Evolutionary conservation across 257 asterid genomes (phyloP).

Genomic region (Penstemon davidsonii): DNA sequence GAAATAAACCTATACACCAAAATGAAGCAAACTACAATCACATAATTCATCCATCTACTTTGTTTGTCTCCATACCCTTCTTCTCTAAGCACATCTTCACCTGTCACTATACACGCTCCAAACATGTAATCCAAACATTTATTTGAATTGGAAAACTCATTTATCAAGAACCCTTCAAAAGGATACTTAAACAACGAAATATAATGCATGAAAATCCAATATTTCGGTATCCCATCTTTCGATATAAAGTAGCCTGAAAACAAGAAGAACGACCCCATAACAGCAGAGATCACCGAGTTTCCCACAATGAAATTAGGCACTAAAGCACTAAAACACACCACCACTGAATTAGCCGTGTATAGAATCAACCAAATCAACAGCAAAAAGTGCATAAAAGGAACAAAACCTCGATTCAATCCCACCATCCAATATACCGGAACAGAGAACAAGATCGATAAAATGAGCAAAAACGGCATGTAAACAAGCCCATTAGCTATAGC

Average conservation of each 20-base stretch:
- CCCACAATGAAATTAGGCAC: slow-evolving; percentile 91
- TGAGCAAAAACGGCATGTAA: slow-evolving; percentile 76
- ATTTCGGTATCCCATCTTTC: slow-evolving; percentile 62
- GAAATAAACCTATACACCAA: slow-evolving; percentile 76
- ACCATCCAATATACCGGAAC: slow-evolving; percentile 81
- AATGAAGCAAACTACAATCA: slow-evolving; percentile 71
- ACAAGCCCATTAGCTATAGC: slow-evolving; percentile 80
- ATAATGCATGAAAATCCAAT: slow-evolving; percentile 89
- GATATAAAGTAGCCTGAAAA: slow-evolving; percentile 93
- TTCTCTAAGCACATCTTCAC: slow-evolving; percentile 71
- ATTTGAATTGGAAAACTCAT: slow-evolving; percentile 65
- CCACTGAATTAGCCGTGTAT: slow-evolving; percentile 90
- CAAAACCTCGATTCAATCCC: slow-evolving; percentile 51
- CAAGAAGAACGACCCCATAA: slow-evolving; percentile 89
- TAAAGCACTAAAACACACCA: slow-evolving; percentile 81
- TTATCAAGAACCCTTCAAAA: slow-evolving; percentile 84
- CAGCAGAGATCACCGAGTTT: slow-evolving; percentile 72
- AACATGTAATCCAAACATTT: slow-evolving; percentile 73
- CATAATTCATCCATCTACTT: slow-evolving; percentile 77
- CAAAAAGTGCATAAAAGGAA: slow-evolving; percentile 62
- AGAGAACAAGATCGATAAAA: slow-evolving; percentile 64
- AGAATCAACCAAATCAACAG: slow-evolving; percentile 76
- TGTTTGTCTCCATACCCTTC: slow-evolving; percentile 75
- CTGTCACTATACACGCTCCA: slow-evolving; percentile 67
- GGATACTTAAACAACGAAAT: slow-evolving; percentile 90